Conservation (phyloP, 2,329 filamentous ascomycete genomes). For the Emergomyces africanus region DNA sequence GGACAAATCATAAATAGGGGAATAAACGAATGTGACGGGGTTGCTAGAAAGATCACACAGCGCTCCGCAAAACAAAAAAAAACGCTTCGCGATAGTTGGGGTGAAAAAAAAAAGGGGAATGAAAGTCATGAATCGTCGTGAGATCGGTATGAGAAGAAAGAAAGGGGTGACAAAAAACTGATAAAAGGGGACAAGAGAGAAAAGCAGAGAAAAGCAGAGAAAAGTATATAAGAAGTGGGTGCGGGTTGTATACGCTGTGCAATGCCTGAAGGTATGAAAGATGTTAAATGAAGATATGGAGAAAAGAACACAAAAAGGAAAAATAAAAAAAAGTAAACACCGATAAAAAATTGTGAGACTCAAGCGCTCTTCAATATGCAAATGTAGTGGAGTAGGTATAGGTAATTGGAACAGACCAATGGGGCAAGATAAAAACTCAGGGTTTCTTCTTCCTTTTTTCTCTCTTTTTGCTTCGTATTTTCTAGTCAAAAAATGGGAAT, state of each 20-base stretch:
- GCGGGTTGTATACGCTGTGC: background rate
- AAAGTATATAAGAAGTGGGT: slow-evolving; percentile 2
- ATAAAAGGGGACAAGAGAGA: background rate
- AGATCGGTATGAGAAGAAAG: background rate
- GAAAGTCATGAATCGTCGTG: slow-evolving; percentile 5
- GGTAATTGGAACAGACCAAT: slow-evolving; percentile 11
- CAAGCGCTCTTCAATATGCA: background rate
- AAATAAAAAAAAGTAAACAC: background rate
- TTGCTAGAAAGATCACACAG: background rate
- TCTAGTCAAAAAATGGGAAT: background rate
- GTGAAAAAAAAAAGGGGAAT: background rate
- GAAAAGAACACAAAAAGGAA: background rate
- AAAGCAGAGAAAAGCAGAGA: background rate
- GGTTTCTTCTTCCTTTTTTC: background rate
- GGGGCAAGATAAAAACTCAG: background rate
- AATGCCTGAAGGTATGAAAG: slow-evolving; percentile 1
- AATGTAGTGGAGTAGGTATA: slow-evolving; percentile 10
- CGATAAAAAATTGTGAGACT: background rate
- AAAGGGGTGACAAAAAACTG: background rate
- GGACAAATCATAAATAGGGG: background rate
- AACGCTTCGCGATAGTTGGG: background rate
- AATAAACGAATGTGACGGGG: slow-evolving; percentile 2
- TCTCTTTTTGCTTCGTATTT: background rate
- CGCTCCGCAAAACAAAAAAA: background rate
- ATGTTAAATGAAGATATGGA: background rate